Evolutionary conservation across 2,329 filamentous ascomycete genomes (phyloP), one percentile per base, ranked within the genome.

Genomic region (Pleurostoma richardsiae): DNA sequence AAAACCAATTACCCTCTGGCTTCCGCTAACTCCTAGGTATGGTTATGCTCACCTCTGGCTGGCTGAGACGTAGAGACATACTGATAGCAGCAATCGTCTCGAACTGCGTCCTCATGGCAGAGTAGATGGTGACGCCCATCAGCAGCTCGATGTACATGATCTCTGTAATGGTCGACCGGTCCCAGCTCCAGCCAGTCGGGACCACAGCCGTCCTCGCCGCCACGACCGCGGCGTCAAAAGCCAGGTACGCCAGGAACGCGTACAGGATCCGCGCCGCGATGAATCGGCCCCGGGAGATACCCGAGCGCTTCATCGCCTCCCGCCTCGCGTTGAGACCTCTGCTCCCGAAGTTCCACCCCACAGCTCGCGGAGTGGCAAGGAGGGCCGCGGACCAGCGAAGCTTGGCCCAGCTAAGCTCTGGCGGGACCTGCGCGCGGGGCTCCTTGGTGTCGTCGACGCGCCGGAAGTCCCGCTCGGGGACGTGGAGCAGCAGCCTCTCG

Each of bases 281-380:
- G 29, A 44, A 50, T 30, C 6, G 28, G 29, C 38, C 2, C 26
- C 44, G 31, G 29, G 42, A 41, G 11, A 49, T 42, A 27, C 28
- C 40, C 10, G 27, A 10, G 19, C 39, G 10, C 8, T 27, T 29
- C 26, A 29, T 41, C 28, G 28, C 38, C 29, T 4, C 38, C 43
- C 11, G 5, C 38, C n/a, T 36, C 33, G 33, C 33, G 8, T 36
- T 36, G 33, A 28, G 28, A 19, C 29, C 10, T 36, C 28, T 4
- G 31, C 30, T 30, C n/a, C 31, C 40, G 29, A 29, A 40, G 44
- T 50, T 52, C 52, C 52, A 54, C 11, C 52, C 52, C 19, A 54
- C 49, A 7, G 33, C 52, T 6, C 52, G 39, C 5, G 49, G 52
- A 29, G 52, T 50, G 11, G 40, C 29, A 4, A 47, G 11, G 11